These are phyloP conservation scores for Xylaria sp. DNA, from an alignment of 2,329 filamentous ascomycete genomes.

Conservation along the genomic window DNA sequence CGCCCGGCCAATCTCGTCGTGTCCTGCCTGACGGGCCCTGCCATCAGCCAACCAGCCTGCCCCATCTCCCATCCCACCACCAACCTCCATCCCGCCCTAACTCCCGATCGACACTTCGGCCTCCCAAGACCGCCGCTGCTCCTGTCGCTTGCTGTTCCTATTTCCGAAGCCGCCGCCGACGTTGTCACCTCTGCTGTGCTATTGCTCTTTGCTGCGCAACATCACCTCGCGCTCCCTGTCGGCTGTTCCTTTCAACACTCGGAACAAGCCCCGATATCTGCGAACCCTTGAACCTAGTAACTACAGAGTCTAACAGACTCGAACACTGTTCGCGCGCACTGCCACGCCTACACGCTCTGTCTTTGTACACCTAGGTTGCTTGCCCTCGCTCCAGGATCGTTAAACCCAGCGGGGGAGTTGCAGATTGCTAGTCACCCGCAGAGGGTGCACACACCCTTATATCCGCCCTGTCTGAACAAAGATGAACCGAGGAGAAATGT, in stretches of 20 bases:
- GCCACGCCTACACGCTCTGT: slow-evolving; percentile 16
- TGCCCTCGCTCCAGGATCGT: slow-evolving; percentile 15
- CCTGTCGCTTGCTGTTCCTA: not conserved
- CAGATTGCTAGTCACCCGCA: slow-evolving; percentile 48
- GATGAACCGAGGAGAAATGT: slow-evolving; percentile 72
- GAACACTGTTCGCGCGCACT: slow-evolving; percentile 15
- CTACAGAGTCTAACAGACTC: not conserved
- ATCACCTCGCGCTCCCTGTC: slow-evolving; percentile 1
- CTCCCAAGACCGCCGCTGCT: slow-evolving; percentile 15
- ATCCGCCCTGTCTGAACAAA: slow-evolving; percentile 39
- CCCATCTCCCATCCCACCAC: slow-evolving; percentile 39
- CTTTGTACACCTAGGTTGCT: slow-evolving; percentile 22
- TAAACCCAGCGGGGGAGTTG: slow-evolving; percentile 46
- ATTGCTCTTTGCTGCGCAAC: slow-evolving; percentile 29
- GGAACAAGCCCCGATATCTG: not conserved
- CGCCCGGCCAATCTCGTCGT: slow-evolving; percentile 46
- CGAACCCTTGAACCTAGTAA: not conserved
- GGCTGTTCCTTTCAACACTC: slow-evolving; percentile 4
- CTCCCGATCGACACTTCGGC: slow-evolving; percentile 36
- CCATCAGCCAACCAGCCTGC: slow-evolving; percentile 45
- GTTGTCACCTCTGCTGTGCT: not conserved
- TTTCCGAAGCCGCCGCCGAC: slow-evolving; percentile 5
- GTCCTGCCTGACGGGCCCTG: slow-evolving; percentile 45
- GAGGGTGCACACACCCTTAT: slow-evolving; percentile 46
- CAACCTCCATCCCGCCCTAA: slow-evolving; percentile 37